Evolutionary conservation across 2,329 filamentous ascomycete genomes (phyloP), one percentile per base, ranked within the genome.

Genomic region (Cladophialophora exuberans): DNA sequence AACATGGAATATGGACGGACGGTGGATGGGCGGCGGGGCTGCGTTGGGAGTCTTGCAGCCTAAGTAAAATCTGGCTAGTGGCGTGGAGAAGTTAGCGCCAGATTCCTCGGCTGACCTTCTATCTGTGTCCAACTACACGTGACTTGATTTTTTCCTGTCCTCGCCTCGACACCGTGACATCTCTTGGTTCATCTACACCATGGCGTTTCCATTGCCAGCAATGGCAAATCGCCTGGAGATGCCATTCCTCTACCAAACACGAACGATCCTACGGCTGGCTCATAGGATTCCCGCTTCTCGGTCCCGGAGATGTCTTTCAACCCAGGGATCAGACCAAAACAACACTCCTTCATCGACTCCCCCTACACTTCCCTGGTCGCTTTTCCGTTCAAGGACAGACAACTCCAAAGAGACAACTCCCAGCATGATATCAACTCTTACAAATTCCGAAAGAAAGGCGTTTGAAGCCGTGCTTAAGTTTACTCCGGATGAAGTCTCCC

Each of bases 191-290:
- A n/a, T 30, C 30, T 10, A 43, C 20, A n/a, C n/a, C 25, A 17
- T 11, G 2, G 1, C 1, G 33, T 23, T 18, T 15, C 43, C 15
- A 10, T 6, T 11, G 33, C 22, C 23, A 22, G 25, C 36, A 17
- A 60, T 60, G 58, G 45, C 58, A 20, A 38, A 26, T 28, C 50
- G 52, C 17, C 48, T 50, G 26, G 54, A 58, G 26, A 28, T 60
- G 31, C 39, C 59, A 13, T 63, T 63, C 26, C 52, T 64, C 5
- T 63, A 64, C 36, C 53, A 63, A 25, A 63, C 60, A n/a, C 30
- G 59, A 5, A 62, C 61, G 6, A 52, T 64, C 33, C 42, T 58
- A 15, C 43, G 50, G 25, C 44, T 42, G 20, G 17, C 47, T 9
- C 13, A 23, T 1, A 42, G 26, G 45, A n/a, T 15, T n/a, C 13